Conservation (phyloP, 345 rosid species). For the Rhodomyrtus tomentosa region DNA sequence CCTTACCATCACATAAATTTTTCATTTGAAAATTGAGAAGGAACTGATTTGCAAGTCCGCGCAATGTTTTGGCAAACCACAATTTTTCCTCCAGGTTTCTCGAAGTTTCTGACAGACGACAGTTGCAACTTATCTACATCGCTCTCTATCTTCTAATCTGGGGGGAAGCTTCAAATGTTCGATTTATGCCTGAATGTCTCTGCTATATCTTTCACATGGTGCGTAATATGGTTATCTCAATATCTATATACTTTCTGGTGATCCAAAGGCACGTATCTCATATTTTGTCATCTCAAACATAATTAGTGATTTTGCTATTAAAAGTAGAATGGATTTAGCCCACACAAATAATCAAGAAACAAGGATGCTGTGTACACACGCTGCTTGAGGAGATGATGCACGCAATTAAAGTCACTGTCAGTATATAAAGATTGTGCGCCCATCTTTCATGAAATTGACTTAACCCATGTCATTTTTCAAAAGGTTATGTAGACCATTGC, state of each 20-base stretch:
- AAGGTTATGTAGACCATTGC: not conserved
- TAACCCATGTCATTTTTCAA: not conserved
- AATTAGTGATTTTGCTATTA: not conserved
- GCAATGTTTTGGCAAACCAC: not conserved
- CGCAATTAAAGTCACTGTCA: not conserved
- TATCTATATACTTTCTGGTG: not conserved
- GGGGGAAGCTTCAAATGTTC: slow-evolving; percentile 99
- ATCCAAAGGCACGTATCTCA: not conserved
- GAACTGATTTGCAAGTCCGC: not conserved
- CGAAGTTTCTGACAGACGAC: slow-evolving; percentile 29
- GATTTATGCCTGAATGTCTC: slow-evolving; percentile 98
- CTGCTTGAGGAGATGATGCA: not conserved
- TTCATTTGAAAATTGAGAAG: not conserved
- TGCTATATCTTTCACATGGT: slow-evolving; percentile 97
- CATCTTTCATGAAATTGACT: not conserved
- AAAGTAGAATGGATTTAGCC: not conserved
- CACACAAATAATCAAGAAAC: not conserved
- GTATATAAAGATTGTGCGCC: not conserved
- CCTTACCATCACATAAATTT: not conserved
- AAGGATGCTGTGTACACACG: not conserved
- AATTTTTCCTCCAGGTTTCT: slow-evolving; percentile 44
- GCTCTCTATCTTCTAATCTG: slow-evolving; percentile 90
- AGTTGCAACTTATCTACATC: slow-evolving; percentile 62
- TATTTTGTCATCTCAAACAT: not conserved
- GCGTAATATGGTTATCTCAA: slow-evolving; percentile 4